Conservation (phyloP, 179 eudicot genomes). For the Carnegiea gigantea region DNA sequence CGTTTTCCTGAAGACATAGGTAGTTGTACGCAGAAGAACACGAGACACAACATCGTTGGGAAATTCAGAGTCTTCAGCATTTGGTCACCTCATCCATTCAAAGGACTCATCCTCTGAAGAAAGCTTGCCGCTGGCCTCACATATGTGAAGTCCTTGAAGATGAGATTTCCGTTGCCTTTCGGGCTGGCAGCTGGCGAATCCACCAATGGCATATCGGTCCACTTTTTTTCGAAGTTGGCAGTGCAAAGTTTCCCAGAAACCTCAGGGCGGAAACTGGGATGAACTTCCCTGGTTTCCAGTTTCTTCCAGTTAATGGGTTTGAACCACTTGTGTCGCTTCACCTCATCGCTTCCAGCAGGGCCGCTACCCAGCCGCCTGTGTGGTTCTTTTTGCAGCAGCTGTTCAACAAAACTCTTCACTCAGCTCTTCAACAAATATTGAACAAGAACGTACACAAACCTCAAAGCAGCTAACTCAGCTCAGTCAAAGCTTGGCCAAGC, state of each 20-base stretch:
- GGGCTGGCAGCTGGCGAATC: conserved; percentile 92
- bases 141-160: conserved; percentile 69
- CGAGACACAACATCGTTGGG: background rate
- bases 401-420: conserved; percentile 7
- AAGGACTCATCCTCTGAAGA: conserved; percentile 37
- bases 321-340: conserved; percentile 88
- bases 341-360: conserved; percentile 63
- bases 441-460: background rate
- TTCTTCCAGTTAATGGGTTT: conserved; percentile 81
- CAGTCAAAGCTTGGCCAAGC: too few relatives aligned
- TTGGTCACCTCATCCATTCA: conserved; percentile 17
- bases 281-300: conserved; percentile 60
- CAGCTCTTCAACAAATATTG: background rate
- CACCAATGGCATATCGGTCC: conserved; percentile 72
- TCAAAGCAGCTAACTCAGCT: too few relatives aligned
- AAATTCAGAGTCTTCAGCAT: background rate
- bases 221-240: conserved; percentile 75
- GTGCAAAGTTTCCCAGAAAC: conserved; percentile 71
- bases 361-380: conserved; percentile 76
- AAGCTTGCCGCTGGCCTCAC: conserved; percentile 56
- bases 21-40: background rate
- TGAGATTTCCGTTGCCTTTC: conserved; percentile 41
- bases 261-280: conserved; percentile 77
- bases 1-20: background rate
- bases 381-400: conserved; percentile 80